These are phyloP conservation scores for Colletotrichum chrysophilum DNA, from an alignment of 2,329 filamentous ascomycete species.

Conservation along the genomic window DNA sequence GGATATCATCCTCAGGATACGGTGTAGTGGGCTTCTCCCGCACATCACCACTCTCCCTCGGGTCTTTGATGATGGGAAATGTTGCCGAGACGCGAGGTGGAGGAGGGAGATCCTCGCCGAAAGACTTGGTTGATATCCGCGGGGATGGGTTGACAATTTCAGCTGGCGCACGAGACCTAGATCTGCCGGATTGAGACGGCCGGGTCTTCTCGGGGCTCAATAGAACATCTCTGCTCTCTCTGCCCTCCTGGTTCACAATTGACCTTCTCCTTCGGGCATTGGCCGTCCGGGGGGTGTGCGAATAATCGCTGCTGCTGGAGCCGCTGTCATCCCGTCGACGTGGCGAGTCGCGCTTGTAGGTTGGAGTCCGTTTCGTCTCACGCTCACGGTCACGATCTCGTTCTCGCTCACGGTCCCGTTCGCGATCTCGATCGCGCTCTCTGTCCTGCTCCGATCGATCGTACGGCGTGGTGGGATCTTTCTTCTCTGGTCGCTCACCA, in stretches of 20 bases:
- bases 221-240: conserved; percentile 8
- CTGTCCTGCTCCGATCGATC: conserved; percentile 27
- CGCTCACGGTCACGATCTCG: not conserved
- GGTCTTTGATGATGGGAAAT: conserved; percentile 28
- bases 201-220: conserved; percentile 27
- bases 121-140: conserved; percentile 20
- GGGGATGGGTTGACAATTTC: conserved; percentile 36
- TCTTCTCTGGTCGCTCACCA: conserved; percentile 26
- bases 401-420: not conserved
- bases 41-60: conserved; percentile 7
- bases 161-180: conserved; percentile 37
- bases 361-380: conserved; percentile 29
- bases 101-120: conserved; percentile 14
- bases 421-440: not conserved
- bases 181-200: conserved; percentile 22
- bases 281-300: conserved; percentile 31
- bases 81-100: conserved; percentile 32
- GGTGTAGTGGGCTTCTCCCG: conserved; percentile 26
- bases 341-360: conserved; percentile 28
- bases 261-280: conserved; percentile 38
- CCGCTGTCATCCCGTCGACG: conserved; percentile 38
- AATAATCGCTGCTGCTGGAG: conserved; percentile 44
- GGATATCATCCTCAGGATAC: conserved; percentile 32
- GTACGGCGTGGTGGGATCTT: conserved; percentile 34
- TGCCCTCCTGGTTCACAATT: conserved; percentile 39